These are phyloP conservation scores for Austroboletus olivaceoglutinosus DNA, from an alignment of 1,284 basidiomycete genomes.

Conservation along the genomic window DNA sequence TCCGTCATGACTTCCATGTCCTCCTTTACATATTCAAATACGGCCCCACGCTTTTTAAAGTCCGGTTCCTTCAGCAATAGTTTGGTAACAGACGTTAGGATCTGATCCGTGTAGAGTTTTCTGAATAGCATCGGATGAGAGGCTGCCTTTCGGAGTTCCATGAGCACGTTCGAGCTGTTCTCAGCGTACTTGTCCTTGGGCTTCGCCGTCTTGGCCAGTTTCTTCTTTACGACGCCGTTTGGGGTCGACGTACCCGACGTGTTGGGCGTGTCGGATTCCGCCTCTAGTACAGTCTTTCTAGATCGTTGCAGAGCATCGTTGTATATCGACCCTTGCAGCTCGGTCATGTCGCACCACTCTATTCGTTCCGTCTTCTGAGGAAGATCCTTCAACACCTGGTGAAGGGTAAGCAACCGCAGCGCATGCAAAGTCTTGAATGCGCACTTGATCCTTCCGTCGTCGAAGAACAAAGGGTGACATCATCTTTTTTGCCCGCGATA, in stretches of 20 bases:
- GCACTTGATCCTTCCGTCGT: constrained; percentile 87
- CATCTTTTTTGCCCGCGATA: constrained; percentile 96
- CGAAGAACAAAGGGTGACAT: constrained; percentile 98
- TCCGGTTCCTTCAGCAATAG: constrained; percentile 89
- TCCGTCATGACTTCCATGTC: constrained; percentile 96
- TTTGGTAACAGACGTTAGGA: constrained; percentile 73
- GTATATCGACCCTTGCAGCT: constrained; percentile 83
- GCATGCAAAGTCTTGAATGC: constrained; percentile 9
- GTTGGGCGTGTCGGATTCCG: constrained; percentile 35
- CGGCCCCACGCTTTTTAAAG: constrained; percentile 75
- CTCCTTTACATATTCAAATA: constrained; percentile 82
- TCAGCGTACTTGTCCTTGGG: constrained; percentile 69
- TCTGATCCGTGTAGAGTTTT: constrained; percentile 76
- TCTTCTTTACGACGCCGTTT: constrained; percentile 45
- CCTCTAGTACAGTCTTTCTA: constrained; percentile 75
- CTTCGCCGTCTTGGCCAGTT: constrained; percentile 42
- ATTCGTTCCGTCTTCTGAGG: constrained; percentile 91
- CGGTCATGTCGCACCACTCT: constrained; percentile 93
- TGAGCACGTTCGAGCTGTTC: constrained; percentile 86
- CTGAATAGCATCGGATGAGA: constrained; percentile 97
- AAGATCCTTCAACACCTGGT: constrained; percentile 86
- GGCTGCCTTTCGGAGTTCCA: constrained; percentile 95
- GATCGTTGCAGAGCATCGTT: constrained; percentile 82
- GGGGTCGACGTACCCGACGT: constrained; percentile 38
- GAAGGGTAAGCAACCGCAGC: constrained; percentile 8